Percentiles rank a stretch among this genome's conserved stretches.
These are phyloP conservation scores for Vitis rotundifolia DNA, from an alignment of 164 flowering plant species.

Conservation along the genomic window DNA sequence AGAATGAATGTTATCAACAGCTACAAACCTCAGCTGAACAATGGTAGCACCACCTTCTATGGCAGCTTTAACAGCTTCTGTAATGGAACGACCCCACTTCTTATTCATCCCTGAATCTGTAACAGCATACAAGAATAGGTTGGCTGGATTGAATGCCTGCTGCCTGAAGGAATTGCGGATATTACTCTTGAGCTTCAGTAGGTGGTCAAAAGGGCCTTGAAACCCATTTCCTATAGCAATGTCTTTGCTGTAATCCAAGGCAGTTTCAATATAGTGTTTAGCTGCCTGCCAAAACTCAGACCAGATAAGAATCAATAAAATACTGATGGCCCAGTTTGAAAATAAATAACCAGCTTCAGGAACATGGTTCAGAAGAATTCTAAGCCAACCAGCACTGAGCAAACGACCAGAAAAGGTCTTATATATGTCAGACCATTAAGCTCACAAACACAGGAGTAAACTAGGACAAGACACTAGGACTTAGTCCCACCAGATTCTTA, in stretches of 20 bases:
- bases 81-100: constrained; percentile 79
- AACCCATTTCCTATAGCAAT: constrained; percentile 72
- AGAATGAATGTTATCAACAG: not conserved
- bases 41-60: constrained; percentile 95
- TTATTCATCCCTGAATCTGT: constrained; percentile 88
- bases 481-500: too few relatives aligned
- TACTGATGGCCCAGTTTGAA: not conserved
- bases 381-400: not conserved
- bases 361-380: not conserved
- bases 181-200: constrained; percentile 49
- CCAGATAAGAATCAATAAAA: constrained; percentile 2
- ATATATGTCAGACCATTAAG: not conserved
- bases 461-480: not conserved
- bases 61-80: constrained; percentile 87
- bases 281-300: constrained; percentile 57
- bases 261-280: constrained; percentile 72
- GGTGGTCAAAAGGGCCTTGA: constrained; percentile 95
- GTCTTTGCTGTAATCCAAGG: constrained; percentile 81
- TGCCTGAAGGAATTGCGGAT: constrained; percentile 13
- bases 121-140: constrained; percentile 81
- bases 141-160: constrained; percentile 49
- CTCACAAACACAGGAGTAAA: not conserved
- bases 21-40: constrained; percentile 78
- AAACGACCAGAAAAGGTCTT: not conserved
- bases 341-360: not conserved